Evolutionary conservation across 2,329 filamentous ascomycete species (phyloP), one percentile per base, ranked within the genome.

Genomic region (Paecilomyces dactylethromorphus): DNA sequence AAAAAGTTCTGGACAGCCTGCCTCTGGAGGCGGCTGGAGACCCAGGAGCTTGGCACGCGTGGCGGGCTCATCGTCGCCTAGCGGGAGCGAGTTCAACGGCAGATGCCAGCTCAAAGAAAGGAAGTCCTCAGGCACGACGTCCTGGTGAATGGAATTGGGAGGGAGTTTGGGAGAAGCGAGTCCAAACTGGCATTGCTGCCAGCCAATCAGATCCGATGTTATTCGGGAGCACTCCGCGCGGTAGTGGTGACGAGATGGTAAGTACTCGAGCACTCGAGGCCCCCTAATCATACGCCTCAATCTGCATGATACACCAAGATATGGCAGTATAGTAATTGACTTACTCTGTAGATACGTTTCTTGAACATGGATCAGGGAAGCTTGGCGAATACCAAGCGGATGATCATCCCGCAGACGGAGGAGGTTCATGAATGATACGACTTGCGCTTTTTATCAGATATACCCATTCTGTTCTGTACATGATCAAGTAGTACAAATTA

Each of bases 111-210:
- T 72, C 66, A 66, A 82, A 74, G 67, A 75, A 60, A 77, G 77
- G 69, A 71, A 84, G 76, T 60, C 78, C 68, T 56, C 72, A 71
- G 63, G 68, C 74, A 35, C 76, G 87, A 60, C 80, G 83, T 55
- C 91, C 91, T 0, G 90, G 89, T 6, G 89, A 96, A 67, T 97
- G 93, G 93, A 96, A 96, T 70, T 97, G 93, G 93, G 91, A 96
- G 68, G 92, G 93, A 0, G 93, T 97, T 0, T 99, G 93, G 93
- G 90, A 95, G 71, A 88, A 92, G 63, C 84, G 93, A 57, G 92
- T 96, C 0, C 87, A 85, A 73, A 90, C 88, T 72, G 89, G 89
- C 18, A 84, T 97, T 51, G 84, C 87, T 55, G 82, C 84, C 10
- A 96, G 91, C 68, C 76, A 91, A 55, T 90, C 90, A 0, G 93